phyloP scores from a whole-genome alignment of 1,284 basidiomycete species.

The Apiotrichum siamense region DNA sequence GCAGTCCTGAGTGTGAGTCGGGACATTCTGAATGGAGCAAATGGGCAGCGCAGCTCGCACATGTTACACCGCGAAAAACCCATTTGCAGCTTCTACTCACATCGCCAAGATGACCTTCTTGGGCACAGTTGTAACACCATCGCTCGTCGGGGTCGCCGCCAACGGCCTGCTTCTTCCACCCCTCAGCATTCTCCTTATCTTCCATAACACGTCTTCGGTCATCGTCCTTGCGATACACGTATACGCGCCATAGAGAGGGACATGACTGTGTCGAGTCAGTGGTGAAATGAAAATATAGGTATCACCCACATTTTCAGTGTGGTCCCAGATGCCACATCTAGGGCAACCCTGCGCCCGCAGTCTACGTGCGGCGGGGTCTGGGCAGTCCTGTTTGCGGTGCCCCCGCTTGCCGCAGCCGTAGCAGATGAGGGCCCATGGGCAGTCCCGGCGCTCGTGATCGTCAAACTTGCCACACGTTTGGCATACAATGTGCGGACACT shows the following conservation, averaged over 20 bases:
- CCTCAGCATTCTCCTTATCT: conserved; percentile 19
- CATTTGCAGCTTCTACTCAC: conserved; percentile 51
- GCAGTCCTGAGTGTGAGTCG: conserved; percentile 64
- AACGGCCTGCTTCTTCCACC: conserved; percentile 38
- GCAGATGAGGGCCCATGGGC: conserved; percentile 77
- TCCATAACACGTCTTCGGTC: conserved; percentile 54
- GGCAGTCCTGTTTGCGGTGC: conserved; percentile 72
- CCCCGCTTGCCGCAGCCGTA: conserved; percentile 81
- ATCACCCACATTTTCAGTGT: conserved; percentile 61
- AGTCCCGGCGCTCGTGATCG: conserved; percentile 73
- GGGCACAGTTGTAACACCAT: conserved; percentile 79
- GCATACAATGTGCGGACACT: conserved; percentile 52
- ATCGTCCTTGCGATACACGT: conserved; percentile 62
- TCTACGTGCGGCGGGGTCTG: conserved; percentile 55
- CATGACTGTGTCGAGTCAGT: conserved; percentile 58
- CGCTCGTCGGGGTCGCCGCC: conserved; percentile 40
- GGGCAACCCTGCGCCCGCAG: conserved; percentile 55
- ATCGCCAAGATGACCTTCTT: conserved; percentile 74
- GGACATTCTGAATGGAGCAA: no score
- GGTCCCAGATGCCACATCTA: conserved; percentile 64
- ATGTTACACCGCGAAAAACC: neutral
- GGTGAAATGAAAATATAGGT: neutral
- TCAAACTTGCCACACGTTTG: conserved; percentile 78
- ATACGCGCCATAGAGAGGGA: conserved; percentile 79
- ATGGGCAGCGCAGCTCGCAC: neutral